Evolutionary conservation across 75 land plant species (phyloP).

Genomic region (Pinus albicaulis): DNA sequence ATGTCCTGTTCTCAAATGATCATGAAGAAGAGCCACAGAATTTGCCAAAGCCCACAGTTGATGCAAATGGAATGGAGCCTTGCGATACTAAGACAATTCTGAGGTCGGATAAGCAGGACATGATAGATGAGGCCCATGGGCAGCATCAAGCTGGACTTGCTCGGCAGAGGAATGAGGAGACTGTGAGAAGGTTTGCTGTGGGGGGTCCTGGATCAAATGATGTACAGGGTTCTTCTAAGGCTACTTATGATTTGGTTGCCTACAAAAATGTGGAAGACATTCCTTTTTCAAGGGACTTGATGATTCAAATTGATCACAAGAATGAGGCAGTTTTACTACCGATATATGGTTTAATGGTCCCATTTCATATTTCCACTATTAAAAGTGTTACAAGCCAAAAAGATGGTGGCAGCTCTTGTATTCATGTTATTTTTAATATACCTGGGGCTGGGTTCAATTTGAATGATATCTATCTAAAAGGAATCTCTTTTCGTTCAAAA

Average conservation of each 20-base stretch:
- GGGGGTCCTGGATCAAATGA: slow-evolving; percentile 37
- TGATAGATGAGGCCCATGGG: slow-evolving; percentile 36
- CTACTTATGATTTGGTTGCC: slow-evolving; percentile 28
- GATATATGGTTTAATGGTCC: slow-evolving; percentile 42
- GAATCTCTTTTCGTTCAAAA: slow-evolving; percentile 38
- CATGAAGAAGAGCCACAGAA: slow-evolving; percentile 40
- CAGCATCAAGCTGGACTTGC: slow-evolving; percentile 41
- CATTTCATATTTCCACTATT: slow-evolving; percentile 48
- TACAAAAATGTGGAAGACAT: slow-evolving; percentile 52
- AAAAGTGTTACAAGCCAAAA: slow-evolving; percentile 46
- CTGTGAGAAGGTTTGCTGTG: slow-evolving; percentile 35
- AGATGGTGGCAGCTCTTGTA: slow-evolving; percentile 41
- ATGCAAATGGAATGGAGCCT: slow-evolving; percentile 21
- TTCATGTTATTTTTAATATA: slow-evolving; percentile 39
- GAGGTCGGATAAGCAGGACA: slow-evolving; percentile 43
- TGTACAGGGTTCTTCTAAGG: slow-evolving; percentile 15
- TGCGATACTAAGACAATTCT: slow-evolving; percentile 16
- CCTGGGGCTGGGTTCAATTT: slow-evolving; percentile 32
- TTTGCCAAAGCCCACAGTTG: slow-evolving; percentile 24
- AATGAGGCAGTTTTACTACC: slow-evolving; percentile 51
- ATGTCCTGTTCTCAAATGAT: slow-evolving; percentile 39
- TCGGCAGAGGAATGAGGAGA: slow-evolving; percentile 48
- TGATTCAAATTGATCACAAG: slow-evolving; percentile 55
- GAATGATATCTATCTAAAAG: slow-evolving; percentile 42
- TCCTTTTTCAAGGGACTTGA: slow-evolving; percentile 34